Conservation (phyloP, 2,329 filamentous ascomycete species). For the Chaetothyriales sp. region DNA sequence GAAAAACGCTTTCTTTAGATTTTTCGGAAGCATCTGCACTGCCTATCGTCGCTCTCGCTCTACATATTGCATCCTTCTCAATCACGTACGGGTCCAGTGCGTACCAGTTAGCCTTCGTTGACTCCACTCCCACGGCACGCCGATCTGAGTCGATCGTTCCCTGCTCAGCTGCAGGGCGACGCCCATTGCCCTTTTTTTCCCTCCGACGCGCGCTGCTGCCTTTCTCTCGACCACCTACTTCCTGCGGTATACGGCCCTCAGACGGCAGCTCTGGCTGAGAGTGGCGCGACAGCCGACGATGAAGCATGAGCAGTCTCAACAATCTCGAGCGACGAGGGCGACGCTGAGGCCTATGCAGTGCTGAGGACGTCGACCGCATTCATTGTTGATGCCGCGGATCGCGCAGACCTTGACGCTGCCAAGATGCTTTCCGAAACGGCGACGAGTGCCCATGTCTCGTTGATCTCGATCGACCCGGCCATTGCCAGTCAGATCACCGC, state of each 20-base stretch:
- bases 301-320: not conserved
- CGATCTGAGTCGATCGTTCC: too few relatives aligned
- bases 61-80: not conserved
- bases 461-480: conserved; percentile 18
- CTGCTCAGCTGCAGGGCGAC: too few relatives aligned
- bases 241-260: too few relatives aligned
- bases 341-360: not conserved
- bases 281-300: not conserved
- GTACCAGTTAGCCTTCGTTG: not conserved
- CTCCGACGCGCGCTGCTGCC: not conserved
- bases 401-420: not conserved
- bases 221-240: not conserved
- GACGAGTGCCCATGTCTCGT: conserved; percentile 14
- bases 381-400: not conserved
- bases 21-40: not conserved
- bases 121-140: not conserved
- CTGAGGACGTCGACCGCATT: not conserved
- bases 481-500: conserved; percentile 17
- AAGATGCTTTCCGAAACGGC: conserved; percentile 13
- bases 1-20: not conserved
- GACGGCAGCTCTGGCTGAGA: not conserved
- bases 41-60: not conserved
- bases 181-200: not conserved
- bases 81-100: not conserved
- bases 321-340: not conserved